phyloP scores from a whole-genome alignment of 768 basidiomycete species.

The Kwoniella sp. region DNA sequence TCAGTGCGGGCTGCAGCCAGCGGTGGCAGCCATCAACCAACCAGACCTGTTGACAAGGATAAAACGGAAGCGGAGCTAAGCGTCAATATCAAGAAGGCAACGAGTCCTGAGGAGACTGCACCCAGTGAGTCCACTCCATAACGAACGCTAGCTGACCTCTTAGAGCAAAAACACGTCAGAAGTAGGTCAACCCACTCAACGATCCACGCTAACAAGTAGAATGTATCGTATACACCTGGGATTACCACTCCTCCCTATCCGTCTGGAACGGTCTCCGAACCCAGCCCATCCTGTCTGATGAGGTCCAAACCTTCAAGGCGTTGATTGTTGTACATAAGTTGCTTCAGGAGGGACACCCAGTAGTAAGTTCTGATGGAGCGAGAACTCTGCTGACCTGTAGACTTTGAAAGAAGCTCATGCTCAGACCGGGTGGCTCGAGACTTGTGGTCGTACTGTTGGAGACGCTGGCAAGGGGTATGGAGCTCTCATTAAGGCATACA shows the following conservation, averaged over 20 bases:
- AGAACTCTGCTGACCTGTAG: slow-evolving; percentile 58
- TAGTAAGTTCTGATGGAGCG: slow-evolving; percentile 61
- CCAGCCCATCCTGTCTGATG: slow-evolving; percentile 94
- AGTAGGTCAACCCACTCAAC: slow-evolving; percentile 62
- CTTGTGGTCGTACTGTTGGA: slow-evolving; percentile 86
- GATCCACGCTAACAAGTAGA: slow-evolving; percentile 61
- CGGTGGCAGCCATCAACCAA: slow-evolving; percentile 72
- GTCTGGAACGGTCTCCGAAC: slow-evolving; percentile 98
- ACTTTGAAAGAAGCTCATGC: slow-evolving; percentile 95
- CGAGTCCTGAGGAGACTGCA: slow-evolving; percentile 88
- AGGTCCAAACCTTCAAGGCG: slow-evolving; percentile 97
- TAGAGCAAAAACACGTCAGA: slow-evolving; percentile 94
- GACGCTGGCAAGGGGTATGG: slow-evolving; percentile 86
- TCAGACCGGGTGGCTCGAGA: slow-evolving; percentile 97
- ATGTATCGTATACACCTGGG: slow-evolving; percentile 98
- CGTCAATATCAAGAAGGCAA: slow-evolving; percentile 97
- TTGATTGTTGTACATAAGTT: slow-evolving; percentile 98
- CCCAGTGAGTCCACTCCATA: slow-evolving; percentile 61
- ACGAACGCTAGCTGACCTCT: slow-evolving; percentile 2
- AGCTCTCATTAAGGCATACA: slow-evolving; percentile 89
- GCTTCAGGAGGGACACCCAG: slow-evolving; percentile 93
- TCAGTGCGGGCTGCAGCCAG: slow-evolving; percentile 59
- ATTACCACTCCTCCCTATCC: slow-evolving; percentile 94
- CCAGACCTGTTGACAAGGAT: slow-evolving; percentile 96
- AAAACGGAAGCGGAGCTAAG: slow-evolving; percentile 92